A percentile compares a stretch with the other conserved stretches of the same genome.
Conservation (phyloP, 352 stramenopile genomes). For the Globisporangium okanoganense region DNA sequence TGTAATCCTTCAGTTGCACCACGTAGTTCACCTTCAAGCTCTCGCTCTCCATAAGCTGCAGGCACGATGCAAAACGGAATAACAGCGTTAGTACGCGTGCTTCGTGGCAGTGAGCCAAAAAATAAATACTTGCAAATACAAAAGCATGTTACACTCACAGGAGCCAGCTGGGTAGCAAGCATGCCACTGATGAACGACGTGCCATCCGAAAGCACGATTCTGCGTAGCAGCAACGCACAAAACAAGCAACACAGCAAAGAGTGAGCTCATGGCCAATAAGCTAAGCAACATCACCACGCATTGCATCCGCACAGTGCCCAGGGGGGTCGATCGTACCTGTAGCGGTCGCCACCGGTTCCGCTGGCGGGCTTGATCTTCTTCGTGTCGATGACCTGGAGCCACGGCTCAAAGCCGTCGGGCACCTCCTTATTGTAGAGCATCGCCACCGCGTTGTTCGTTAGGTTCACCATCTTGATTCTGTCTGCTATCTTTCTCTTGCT, state of each 20-base stretch:
- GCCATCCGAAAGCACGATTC: conserved; percentile 80
- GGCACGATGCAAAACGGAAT: not conserved
- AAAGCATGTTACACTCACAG: conserved; percentile 30
- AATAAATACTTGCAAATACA: no score
- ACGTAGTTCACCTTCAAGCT: conserved; percentile 83
- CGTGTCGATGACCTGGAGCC: conserved; percentile 85
- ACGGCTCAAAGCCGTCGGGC: conserved; percentile 83
- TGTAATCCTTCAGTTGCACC: conserved; percentile 80
- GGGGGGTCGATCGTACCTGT: conserved; percentile 30
- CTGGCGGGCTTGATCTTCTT: conserved; percentile 86
- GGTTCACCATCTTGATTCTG: conserved; percentile 82
- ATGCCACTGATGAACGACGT: conserved; percentile 83
- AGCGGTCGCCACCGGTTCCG: conserved; percentile 68
- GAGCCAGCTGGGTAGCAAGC: conserved; percentile 76
- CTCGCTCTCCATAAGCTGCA: conserved; percentile 77
- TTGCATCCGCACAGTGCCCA: not conserved
- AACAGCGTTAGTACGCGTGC: not conserved
- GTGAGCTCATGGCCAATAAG: not conserved
- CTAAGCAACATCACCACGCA: not conserved
- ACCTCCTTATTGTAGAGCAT: conserved; percentile 86
- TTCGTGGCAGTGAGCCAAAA: not conserved
- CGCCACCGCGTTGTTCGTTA: conserved; percentile 77
- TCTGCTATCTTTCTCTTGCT: conserved; percentile 1
- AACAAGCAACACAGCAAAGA: not conserved
- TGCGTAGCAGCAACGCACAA: conserved; percentile 8